Evolutionary conservation across 106 monocot genomes (phyloP).

Genomic region (Allium fistulosum): DNA sequence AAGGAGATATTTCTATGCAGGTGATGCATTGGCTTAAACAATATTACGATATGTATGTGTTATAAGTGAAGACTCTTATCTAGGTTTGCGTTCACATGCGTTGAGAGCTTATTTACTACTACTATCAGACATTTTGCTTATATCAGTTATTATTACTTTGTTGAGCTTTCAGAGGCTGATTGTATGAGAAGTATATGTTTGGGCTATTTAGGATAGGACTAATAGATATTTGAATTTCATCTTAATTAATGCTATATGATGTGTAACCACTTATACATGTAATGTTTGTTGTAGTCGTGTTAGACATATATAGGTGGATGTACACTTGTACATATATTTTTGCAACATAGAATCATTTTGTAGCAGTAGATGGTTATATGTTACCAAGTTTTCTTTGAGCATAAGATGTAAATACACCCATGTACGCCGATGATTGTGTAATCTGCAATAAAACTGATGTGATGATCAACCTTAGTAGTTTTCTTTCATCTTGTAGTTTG

Average conservation of each 20-base stretch:
- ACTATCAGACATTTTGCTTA: slow-evolving; percentile 5
- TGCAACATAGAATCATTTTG: too few relatives aligned
- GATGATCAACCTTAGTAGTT: too few relatives aligned
- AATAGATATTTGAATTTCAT: slow-evolving; percentile 1
- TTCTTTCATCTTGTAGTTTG: too few relatives aligned
- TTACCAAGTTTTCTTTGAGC: too few relatives aligned
- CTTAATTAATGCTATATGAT: slow-evolving; percentile 5
- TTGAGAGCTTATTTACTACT: slow-evolving; percentile 15
- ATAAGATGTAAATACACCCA: too few relatives aligned
- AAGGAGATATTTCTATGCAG: not conserved
- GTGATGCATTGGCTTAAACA: not conserved
- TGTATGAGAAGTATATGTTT: slow-evolving; percentile 9
- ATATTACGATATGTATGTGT: slow-evolving; percentile 5
- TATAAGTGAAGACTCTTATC: slow-evolving; percentile 9
- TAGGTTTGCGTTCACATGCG: slow-evolving; percentile 11
- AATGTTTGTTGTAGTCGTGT: not conserved
- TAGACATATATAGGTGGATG: too few relatives aligned
- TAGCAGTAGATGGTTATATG: too few relatives aligned
- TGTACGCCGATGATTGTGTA: too few relatives aligned
- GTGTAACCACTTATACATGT: slow-evolving; percentile 17
- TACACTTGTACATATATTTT: too few relatives aligned
- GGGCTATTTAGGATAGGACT: slow-evolving; percentile 3
- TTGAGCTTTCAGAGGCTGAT: slow-evolving; percentile 10
- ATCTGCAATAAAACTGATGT: too few relatives aligned
- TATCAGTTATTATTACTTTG: slow-evolving; percentile 11